Evolutionary conservation across 1,284 basidiomycete species (phyloP).

Genomic region (Porogramme epimiltina): DNA sequence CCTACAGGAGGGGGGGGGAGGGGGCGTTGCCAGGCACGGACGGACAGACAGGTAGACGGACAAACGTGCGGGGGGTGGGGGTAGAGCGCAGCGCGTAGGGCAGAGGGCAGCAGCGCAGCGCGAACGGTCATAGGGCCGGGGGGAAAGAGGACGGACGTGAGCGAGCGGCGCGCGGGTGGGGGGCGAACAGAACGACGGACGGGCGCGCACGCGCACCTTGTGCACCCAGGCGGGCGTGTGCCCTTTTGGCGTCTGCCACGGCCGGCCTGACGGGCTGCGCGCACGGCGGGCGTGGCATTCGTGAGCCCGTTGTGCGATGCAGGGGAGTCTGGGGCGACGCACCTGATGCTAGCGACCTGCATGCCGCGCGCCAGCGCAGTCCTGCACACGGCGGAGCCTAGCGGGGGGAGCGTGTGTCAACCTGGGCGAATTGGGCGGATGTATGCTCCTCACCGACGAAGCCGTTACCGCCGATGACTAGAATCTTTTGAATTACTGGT

Average conservation of each 20-base stretch:
- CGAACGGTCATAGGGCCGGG: not conserved
- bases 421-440: not conserved
- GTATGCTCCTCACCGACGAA: slow-evolving; percentile 72
- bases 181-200: not conserved
- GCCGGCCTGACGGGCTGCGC: slow-evolving; percentile 79
- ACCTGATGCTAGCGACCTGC: slow-evolving; percentile 90
- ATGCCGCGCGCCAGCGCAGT: slow-evolving; percentile 83
- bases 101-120: too few species aligned
- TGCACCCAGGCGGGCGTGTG: slow-evolving; percentile 87
- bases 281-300: not conserved
- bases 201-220: slow-evolving; percentile 46
- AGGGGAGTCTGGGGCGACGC: slow-evolving; percentile 15
- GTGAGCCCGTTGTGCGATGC: not conserved
- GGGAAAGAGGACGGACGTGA: not conserved
- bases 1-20: slow-evolving; percentile 41
- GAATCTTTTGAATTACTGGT: slow-evolving; percentile 56
- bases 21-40: not conserved
- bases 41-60: not conserved
- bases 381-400: slow-evolving; percentile 92
- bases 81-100: too few species aligned
- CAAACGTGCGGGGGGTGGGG: not conserved
- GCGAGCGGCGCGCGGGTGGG: slow-evolving; percentile 12
- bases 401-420: not conserved
- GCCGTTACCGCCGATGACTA: slow-evolving; percentile 94
- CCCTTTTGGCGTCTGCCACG: slow-evolving; percentile 87